Evolutionary conservation across 2,329 filamentous ascomycete species (phyloP).

Genomic region (Microdochium bolleyi): DNA sequence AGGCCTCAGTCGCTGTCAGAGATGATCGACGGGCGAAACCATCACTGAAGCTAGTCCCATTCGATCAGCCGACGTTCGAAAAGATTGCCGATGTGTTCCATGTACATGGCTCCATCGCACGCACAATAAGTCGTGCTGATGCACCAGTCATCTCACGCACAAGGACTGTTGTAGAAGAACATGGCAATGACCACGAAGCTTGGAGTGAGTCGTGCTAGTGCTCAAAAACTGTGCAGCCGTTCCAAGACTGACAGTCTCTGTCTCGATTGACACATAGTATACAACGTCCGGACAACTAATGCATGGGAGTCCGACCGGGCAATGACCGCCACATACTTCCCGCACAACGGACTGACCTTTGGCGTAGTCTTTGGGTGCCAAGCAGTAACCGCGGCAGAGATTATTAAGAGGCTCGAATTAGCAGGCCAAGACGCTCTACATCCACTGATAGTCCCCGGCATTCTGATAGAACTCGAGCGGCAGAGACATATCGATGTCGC

Average conservation of each 20-base stretch:
- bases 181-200: neutral
- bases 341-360: slow-evolving; percentile 9
- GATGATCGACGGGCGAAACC: neutral
- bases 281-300: slow-evolving; percentile 16
- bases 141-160: slow-evolving; percentile 12
- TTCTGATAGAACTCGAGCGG: slow-evolving; percentile 21
- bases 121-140: slow-evolving; percentile 13
- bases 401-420: slow-evolving; percentile 7
- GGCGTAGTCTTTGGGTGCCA: slow-evolving; percentile 15
- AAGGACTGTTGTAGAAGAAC: slow-evolving; percentile 4
- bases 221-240: neutral
- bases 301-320: slow-evolving; percentile 16
- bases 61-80: slow-evolving; percentile 8
- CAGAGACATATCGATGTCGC: slow-evolving; percentile 11
- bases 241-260: neutral
- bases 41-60: slow-evolving; percentile 10
- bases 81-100: slow-evolving; percentile 8
- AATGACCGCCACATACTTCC: slow-evolving; percentile 15
- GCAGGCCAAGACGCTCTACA: slow-evolving; percentile 6
- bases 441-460: slow-evolving; percentile 18
- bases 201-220: neutral
- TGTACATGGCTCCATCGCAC: slow-evolving; percentile 12
- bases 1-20: too few species aligned
- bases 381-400: slow-evolving; percentile 4
- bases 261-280: slow-evolving; percentile 8